Evolutionary conservation across 83 land plant genomes (phyloP).

Genomic region (Isoetes engelmannii): DNA sequence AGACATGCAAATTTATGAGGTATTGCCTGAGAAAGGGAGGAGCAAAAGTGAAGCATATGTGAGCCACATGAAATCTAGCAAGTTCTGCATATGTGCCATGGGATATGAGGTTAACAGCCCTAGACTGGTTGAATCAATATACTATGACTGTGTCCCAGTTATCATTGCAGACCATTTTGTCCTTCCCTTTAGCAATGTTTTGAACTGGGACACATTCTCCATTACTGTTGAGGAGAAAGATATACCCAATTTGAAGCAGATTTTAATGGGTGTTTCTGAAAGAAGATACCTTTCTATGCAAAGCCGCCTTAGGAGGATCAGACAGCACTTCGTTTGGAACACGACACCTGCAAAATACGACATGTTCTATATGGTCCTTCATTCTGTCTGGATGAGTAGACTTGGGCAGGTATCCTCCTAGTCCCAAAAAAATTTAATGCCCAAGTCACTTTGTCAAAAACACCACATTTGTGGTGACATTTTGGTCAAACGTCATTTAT

Average conservation of each 20-base stretch:
- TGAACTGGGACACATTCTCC: slow-evolving; percentile 33
- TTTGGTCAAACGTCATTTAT: too few species aligned
- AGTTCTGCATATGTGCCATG: slow-evolving; percentile 40
- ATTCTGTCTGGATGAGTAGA: slow-evolving; percentile 35
- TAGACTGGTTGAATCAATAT: slow-evolving; percentile 31
- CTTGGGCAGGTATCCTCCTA: too few species aligned
- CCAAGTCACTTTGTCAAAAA: too few species aligned
- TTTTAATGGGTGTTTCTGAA: slow-evolving; percentile 19
- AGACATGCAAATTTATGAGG: slow-evolving; percentile 41
- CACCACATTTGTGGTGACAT: too few species aligned
- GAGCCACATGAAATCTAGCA: slow-evolving; percentile 34
- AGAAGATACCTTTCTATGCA: slow-evolving; percentile 20
- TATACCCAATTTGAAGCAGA: slow-evolving; percentile 18
- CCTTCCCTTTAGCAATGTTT: slow-evolving; percentile 36
- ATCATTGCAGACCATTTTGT: slow-evolving; percentile 38
- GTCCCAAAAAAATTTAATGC: too few species aligned
- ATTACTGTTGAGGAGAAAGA: slow-evolving; percentile 27
- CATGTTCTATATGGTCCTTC: slow-evolving; percentile 32
- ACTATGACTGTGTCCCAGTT: slow-evolving; percentile 40
- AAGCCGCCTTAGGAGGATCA: slow-evolving; percentile 14
- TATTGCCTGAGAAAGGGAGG: slow-evolving; percentile 10
- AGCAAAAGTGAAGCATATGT: slow-evolving; percentile 16
- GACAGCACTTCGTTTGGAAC: slow-evolving; percentile 33
- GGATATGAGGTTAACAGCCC: slow-evolving; percentile 40
- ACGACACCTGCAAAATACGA: slow-evolving; percentile 20